Base-by-base conservation (phyloP, 202 grass and related monocot genomes). In the Zizania palustris region DNA sequence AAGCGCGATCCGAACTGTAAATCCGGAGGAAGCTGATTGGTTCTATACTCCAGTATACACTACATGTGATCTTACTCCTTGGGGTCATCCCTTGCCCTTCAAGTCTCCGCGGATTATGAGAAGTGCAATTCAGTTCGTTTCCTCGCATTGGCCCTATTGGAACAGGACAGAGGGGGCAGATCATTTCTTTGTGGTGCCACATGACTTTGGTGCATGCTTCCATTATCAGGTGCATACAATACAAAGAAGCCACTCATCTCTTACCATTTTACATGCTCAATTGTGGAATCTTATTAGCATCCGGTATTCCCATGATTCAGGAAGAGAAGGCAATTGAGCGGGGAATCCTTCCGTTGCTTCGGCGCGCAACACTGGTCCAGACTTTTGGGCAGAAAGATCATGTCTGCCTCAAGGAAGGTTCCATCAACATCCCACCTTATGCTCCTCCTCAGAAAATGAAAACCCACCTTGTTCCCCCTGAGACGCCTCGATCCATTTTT, bases 171-270 rank as follows among this genome's bases (percentile, higher is more conserved):
- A 84, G 10, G 93, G 93, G 11, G 93, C 93, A 28, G 90, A 97
- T 80, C 93, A 97, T 53, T 93, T 97, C 78, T 97, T 97, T 70
- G 79, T 97, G 21, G 86, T 86, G 20, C 93, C 93, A 63, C 93
- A 97, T 88, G 93, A 97, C 69, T 97, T 97, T 80, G 93, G 90
- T 21, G 93, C 93, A 69, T 97, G 93, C 81, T 97, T 97, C 79
- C 90, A 97, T 77, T 93, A 93, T 71, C 93, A 93, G 88, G 93
- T 91, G 33, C 54, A 78, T 43, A 10, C 36, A 36, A 40, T 39
- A 22, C 46, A 57, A 44, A 1, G 5, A 16, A 41, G 14, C 6
- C 4, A 36, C 2, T 37, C 22, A 5, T 63, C 56, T 21, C 0
- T 11, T 65, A 3, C 5, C 21, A 4, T 62, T 77, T n/a, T 78